These are phyloP conservation scores for Fusarium acutatum DNA, from an alignment of 2,329 filamentous ascomycete species.

Conservation along the genomic window DNA sequence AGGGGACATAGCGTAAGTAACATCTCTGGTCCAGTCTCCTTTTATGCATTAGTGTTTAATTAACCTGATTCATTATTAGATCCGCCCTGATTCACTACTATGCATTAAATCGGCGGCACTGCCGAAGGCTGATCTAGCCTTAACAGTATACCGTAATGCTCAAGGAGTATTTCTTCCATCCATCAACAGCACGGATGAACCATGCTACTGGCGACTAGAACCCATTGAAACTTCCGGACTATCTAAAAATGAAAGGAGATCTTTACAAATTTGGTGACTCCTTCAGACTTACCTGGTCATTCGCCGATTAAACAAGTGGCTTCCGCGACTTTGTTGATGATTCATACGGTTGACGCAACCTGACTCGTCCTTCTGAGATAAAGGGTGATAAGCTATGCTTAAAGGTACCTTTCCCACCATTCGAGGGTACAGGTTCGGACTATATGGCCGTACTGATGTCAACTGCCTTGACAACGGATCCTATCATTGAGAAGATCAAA, in stretches of 20 bases:
- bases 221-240: fast-evolving
- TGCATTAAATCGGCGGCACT: background rate
- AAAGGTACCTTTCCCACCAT: fast-evolving
- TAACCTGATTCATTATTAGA: background rate
- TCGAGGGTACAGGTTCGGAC: fast-evolving
- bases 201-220: background rate
- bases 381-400: background rate
- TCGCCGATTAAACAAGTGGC: background rate
- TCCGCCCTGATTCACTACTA: background rate
- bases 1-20: background rate
- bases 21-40: fast-evolving
- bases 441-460: background rate
- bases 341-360: background rate
- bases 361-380: fast-evolving
- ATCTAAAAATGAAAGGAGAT: background rate
- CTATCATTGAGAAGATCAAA: background rate
- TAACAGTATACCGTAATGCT: background rate
- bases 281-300: background rate
- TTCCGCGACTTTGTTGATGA: background rate
- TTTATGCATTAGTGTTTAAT: background rate
- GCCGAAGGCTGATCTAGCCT: fast-evolving
- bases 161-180: background rate
- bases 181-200: fast-evolving
- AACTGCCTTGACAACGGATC: background rate
- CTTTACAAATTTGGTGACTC: background rate